Evolutionary conservation across 2,329 filamentous ascomycete genomes (phyloP).

Genomic region (Acrocalymma vagum): DNA sequence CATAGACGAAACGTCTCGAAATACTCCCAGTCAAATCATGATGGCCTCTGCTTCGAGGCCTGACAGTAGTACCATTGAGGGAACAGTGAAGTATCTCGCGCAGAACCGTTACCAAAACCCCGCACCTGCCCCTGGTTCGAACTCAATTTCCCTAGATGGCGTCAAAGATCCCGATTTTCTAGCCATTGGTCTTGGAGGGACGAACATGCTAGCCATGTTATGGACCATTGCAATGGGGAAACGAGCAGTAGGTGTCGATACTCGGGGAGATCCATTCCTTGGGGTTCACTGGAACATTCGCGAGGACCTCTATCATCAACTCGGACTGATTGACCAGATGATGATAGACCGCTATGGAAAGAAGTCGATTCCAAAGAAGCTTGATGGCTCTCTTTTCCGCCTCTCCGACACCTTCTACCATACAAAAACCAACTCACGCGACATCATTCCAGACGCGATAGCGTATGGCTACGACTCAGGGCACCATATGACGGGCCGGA

Average conservation of each 20-base stretch:
- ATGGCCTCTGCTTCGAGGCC: too few species aligned
- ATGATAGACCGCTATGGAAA: slow-evolving; percentile 22
- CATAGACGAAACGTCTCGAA: too few species aligned
- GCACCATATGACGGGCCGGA: slow-evolving; percentile 18
- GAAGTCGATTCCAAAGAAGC: slow-evolving; percentile 14
- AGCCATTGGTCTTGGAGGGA: slow-evolving; percentile 24
- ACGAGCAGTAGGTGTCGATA: slow-evolving; percentile 21
- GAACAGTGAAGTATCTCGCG: slow-evolving; percentile 6
- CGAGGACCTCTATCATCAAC: slow-evolving; percentile 25
- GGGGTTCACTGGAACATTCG: slow-evolving; percentile 30
- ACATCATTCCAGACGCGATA: slow-evolving; percentile 22
- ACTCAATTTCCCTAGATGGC: slow-evolving; percentile 5
- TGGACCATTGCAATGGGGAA: slow-evolving; percentile 22
- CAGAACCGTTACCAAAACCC: slow-evolving; percentile 2
- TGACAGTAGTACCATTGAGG: too few species aligned
- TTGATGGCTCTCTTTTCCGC: slow-evolving; percentile 20
- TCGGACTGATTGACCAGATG: slow-evolving; percentile 26
- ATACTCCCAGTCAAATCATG: too few species aligned
- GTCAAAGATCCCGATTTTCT: slow-evolving; percentile 27
- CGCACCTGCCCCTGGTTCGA: not conserved
- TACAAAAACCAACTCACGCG: slow-evolving; percentile 10
- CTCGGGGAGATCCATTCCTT: slow-evolving; percentile 24
- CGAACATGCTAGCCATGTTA: slow-evolving; percentile 27
- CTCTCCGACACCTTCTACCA: slow-evolving; percentile 20
- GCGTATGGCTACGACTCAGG: slow-evolving; percentile 21